These are phyloP conservation scores for Hibiscus syriacus DNA, from an alignment of 345 rosid species.

Conservation along the genomic window DNA sequence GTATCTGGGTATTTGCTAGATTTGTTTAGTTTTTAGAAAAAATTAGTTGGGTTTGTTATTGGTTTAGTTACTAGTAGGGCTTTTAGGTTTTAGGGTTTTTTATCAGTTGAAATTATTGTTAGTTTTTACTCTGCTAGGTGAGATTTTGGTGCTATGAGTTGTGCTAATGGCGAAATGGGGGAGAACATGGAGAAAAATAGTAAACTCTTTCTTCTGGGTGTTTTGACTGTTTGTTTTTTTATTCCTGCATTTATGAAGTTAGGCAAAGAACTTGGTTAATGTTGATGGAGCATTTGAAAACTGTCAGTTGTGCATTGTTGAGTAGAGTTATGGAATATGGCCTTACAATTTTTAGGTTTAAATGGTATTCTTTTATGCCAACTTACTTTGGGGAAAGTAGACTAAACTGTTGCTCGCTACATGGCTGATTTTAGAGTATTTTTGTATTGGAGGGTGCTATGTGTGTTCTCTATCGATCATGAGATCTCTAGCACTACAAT, in stretches of 20 bases:
- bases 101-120: neutral
- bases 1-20: slow-evolving; percentile 10
- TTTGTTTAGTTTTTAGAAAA: slow-evolving; percentile 11
- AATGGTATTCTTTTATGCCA: neutral
- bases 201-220: neutral
- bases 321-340: neutral
- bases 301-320: neutral
- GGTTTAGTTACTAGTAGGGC: slow-evolving; percentile 7
- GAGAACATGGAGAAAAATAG: neutral
- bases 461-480: neutral
- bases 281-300: neutral
- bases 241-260: neutral
- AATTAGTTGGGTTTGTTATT: slow-evolving; percentile 13
- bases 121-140: neutral
- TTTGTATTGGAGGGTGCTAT: neutral
- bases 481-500: neutral
- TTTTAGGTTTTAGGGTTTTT: slow-evolving; percentile 2
- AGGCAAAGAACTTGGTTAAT: slow-evolving; percentile 4
- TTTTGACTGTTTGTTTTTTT: neutral
- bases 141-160: slow-evolving; percentile 6
- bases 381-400: neutral
- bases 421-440: neutral
- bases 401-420: neutral
- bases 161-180: slow-evolving; percentile 10
- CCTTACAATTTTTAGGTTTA: neutral